Conservation (phyloP, 257 asterid species). For the Solanum megistacrolobum region DNA sequence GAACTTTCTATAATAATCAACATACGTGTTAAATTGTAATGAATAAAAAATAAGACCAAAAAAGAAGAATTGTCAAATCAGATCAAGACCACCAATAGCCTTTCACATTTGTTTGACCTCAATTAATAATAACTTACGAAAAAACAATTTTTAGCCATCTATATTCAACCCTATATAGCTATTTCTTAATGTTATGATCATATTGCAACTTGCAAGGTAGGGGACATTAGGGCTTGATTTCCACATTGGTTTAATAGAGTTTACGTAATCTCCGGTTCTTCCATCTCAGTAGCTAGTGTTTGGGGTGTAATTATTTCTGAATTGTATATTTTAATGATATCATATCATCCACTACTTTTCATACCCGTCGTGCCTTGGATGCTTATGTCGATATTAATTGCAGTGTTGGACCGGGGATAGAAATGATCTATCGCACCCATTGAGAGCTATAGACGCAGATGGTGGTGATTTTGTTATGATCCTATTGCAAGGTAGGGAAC, state of each 20-base stretch:
- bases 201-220: neutral
- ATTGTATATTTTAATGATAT: neutral
- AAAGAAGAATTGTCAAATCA: neutral
- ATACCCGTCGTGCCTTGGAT: neutral
- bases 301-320: neutral
- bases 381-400: neutral
- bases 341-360: fast-evolving
- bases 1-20: neutral
- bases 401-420: neutral
- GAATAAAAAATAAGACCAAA: neutral
- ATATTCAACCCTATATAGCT: neutral
- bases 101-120: neutral
- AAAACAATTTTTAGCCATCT: neutral
- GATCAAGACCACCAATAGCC: neutral
- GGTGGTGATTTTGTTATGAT: neutral
- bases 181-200: neutral
- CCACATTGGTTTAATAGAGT: neutral
- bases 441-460: neutral
- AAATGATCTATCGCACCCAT: neutral
- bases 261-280: neutral
- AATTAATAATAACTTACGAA: neutral
- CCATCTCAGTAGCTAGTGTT: neutral
- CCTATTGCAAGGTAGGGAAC: neutral
- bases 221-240: neutral
- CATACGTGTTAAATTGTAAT: neutral